phyloP scores from a whole-genome alignment of 495 filamentous ascomycete species.

The Sporormia fimetaria region DNA sequence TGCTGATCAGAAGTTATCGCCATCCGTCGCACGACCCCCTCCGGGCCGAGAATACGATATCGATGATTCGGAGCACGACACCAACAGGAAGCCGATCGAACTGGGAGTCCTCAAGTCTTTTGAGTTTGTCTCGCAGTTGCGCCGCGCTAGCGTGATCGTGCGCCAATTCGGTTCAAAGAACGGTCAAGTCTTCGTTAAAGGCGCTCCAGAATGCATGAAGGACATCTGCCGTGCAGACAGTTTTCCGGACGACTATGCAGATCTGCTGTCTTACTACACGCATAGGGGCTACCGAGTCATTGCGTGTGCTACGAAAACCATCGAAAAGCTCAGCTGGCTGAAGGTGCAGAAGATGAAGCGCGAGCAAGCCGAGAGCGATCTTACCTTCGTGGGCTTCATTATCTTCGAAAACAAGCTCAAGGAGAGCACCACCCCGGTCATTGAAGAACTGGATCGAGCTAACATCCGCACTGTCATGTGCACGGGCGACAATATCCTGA shows the following conservation, averaged over 20 bases:
- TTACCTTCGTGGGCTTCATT: constrained; percentile 90
- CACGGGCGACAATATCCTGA: constrained; percentile 96
- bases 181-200: constrained; percentile 86
- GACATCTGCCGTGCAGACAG: constrained; percentile 76
- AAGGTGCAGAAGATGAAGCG: constrained; percentile 90
- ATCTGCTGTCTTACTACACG: constrained; percentile 77
- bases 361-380: constrained; percentile 63
- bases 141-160: constrained; percentile 86
- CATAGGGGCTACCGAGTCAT: constrained; percentile 97
- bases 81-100: constrained; percentile 47
- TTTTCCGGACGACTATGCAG: constrained; percentile 82
- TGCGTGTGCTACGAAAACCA: constrained; percentile 81
- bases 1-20: constrained; percentile 55
- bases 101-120: constrained; percentile 80
- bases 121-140: constrained; percentile 94
- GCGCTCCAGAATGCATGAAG: constrained; percentile 90
- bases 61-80: constrained; percentile 32
- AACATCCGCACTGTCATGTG: constrained; percentile 92
- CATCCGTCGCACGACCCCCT: constrained; percentile 78
- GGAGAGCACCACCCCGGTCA: constrained; percentile 59
- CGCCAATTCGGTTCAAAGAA: constrained; percentile 68
- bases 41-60: constrained; percentile 45
- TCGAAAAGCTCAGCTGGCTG: constrained; percentile 78
- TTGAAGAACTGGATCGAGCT: constrained; percentile 73
- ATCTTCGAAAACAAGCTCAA: constrained; percentile 99